Base-by-base conservation (phyloP, 306 rosid species). In the Acacia crassicarpa region DNA sequence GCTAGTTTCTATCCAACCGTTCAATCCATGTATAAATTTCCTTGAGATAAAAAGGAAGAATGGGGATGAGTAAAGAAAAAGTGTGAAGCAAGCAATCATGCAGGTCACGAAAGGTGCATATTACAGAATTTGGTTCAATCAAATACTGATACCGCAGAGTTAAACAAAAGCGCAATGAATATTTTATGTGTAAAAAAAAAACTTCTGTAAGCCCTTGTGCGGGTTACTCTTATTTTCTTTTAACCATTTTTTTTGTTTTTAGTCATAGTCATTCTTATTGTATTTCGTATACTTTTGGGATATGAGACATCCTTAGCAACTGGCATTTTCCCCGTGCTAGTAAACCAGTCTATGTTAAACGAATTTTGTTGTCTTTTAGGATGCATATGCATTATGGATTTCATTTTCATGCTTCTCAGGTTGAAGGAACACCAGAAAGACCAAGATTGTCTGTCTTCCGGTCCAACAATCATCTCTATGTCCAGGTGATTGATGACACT, bases 401-500 rank as follows among this genome's bases (percentile, higher is more conserved):
- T 20, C 41, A 76, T 49, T 81, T 48, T 76, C 40, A 78, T 54
- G 58, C 58, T 58, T 72, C 22, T 74, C 80, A 96, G 99, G 93
- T 96, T 78, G 99, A 93, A 86, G 99, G 99, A 83, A 93, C 98
- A 78, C 66, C 98, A 0, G 98, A 96, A 86, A 89, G 99, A 89
- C 99, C 99, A 69, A 87, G 99, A 84, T 82, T 96, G 82, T 83
- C 92, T 16, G 97, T 96, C 45, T 96, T 89, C 87, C 96, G 98
- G 45, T 96, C 99, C 83, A 92, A 96, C 90, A 92, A 96, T 83
- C 99, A 96, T 83, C 82, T 96, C 41, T 92, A 81, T 53, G 99
- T 91, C 81, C 99, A 96, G 87, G 99, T 96, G 84, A 96, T 96
- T 54, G 99, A 96, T 78, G 99, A 93, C 86, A 85, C 92, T 81